Percentiles rank a stretch among this genome's conserved stretches.
Evolutionary conservation across 495 filamentous ascomycete species (phyloP).

Genomic region (Neurospora sp.): DNA sequence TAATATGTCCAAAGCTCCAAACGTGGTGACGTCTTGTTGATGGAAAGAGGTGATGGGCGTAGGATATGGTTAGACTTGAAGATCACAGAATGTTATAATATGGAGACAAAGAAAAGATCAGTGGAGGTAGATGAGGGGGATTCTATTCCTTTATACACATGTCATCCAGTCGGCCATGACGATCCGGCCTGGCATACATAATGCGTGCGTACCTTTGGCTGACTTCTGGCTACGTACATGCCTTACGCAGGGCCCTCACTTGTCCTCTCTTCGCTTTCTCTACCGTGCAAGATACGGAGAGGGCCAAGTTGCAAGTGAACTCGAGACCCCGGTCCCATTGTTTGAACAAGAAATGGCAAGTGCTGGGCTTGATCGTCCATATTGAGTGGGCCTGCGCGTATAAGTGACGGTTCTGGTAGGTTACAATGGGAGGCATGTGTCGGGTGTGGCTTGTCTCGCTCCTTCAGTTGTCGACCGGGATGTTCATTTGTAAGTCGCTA

Average conservation of each 20-base stretch:
- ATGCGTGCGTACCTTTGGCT: background rate
- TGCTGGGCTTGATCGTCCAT: background rate
- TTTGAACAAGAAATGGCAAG: background rate
- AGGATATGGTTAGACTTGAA: background rate
- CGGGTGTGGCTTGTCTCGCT: background rate
- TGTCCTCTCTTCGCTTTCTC: background rate
- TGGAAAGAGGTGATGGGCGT: background rate
- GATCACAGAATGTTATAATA: constrained; percentile 1
- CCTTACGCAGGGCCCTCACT: background rate
- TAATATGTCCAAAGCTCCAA: background rate
- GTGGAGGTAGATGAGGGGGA: constrained; percentile 4
- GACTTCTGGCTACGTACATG: background rate
- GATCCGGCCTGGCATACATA: constrained; percentile 4
- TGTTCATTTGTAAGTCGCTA: background rate
- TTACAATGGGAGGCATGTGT: background rate
- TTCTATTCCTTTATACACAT: constrained; percentile 11
- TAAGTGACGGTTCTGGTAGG: background rate
- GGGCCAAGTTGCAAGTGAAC: background rate
- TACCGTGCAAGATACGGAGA: background rate
- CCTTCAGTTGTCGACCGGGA: background rate
- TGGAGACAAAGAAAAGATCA: constrained; percentile 8
- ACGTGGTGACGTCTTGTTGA: background rate
- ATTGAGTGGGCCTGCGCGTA: background rate
- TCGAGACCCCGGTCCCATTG: background rate
- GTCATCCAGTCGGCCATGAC: background rate